Conservation (phyloP, 768 basidiomycete species). For the Tricholoma matsutake region DNA sequence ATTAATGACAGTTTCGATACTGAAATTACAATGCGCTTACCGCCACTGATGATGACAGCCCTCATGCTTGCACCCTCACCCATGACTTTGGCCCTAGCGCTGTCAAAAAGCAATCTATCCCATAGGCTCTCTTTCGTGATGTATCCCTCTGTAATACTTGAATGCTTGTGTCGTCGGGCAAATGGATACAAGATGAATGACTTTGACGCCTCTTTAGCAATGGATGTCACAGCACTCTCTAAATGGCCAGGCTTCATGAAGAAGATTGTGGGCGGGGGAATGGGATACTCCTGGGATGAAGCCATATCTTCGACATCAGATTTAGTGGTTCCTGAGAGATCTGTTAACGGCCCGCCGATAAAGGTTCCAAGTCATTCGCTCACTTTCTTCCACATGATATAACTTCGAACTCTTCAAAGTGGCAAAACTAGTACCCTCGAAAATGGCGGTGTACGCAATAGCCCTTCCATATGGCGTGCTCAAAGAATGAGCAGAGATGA, state of each 20-base stretch:
- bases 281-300: conserved; percentile 46
- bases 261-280: conserved; percentile 76
- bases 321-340: conserved; percentile 15
- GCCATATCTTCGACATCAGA: conserved; percentile 46
- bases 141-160: conserved; percentile 68
- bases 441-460: conserved; percentile 75
- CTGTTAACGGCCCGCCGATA: background rate
- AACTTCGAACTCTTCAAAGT: conserved; percentile 57
- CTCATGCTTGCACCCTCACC: conserved; percentile 64
- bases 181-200: conserved; percentile 55
- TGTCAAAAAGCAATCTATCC: conserved; percentile 76
- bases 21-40: conserved; percentile 35
- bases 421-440: conserved; percentile 71
- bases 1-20: conserved; percentile 1
- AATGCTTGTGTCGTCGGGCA: conserved; percentile 76
- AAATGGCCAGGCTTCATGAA: conserved; percentile 70
- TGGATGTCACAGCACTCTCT: conserved; percentile 45
- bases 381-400: conserved; percentile 45
- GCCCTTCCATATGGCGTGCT: conserved; percentile 78
- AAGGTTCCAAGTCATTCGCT: conserved; percentile 5
- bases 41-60: conserved; percentile 69
- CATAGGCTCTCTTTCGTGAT: conserved; percentile 77
- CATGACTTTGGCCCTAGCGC: conserved; percentile 56
- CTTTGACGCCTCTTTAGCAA: conserved; percentile 53
- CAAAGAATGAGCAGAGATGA: conserved; percentile 72